Conservation (phyloP, 257 asterid genomes). For the Solanum paucissectum region DNA sequence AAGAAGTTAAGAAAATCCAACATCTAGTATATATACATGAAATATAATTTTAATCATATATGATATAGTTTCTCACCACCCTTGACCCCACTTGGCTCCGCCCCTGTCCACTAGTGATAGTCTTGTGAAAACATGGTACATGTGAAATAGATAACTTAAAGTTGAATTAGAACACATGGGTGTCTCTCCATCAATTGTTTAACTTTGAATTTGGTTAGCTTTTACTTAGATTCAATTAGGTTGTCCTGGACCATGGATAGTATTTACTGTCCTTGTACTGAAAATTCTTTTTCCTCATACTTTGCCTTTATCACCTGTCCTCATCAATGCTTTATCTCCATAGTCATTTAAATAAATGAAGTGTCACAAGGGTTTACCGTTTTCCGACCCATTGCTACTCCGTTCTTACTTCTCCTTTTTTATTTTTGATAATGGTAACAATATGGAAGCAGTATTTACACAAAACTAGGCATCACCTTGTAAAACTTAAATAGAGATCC, state of each 20-base stretch:
- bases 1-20: neutral
- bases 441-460: neutral
- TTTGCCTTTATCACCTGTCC: neutral
- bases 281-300: neutral
- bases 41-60: no score
- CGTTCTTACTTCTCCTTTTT: neutral
- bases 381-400: neutral
- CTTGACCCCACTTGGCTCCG: neutral
- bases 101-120: neutral
- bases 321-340: neutral
- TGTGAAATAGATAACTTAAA: neutral
- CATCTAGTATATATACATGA: no score
- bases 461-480: neutral
- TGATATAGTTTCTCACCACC: neutral
- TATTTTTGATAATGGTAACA: neutral
- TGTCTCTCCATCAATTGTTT: neutral
- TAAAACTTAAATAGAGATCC: neutral
- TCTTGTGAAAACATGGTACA: neutral
- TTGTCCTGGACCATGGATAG: neutral
- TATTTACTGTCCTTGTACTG: neutral
- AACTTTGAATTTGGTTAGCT: neutral
- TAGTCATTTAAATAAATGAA: neutral
- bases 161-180: neutral
- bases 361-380: neutral
- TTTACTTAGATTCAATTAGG: neutral